Base-by-base conservation (phyloP, 2,329 filamentous ascomycete genomes). In the Penicillium sp. region DNA sequence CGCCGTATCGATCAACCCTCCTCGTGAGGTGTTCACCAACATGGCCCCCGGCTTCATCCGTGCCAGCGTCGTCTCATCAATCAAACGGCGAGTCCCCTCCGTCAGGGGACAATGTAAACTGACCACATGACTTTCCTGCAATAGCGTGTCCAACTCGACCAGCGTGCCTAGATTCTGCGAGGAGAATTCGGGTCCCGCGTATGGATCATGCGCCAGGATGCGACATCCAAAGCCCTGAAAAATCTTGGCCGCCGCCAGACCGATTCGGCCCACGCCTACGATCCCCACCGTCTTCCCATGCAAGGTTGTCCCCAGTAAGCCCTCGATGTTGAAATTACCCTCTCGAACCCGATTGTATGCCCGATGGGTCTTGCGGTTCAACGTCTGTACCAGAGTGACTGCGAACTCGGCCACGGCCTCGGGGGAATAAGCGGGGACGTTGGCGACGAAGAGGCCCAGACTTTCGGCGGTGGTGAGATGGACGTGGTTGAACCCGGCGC, bases 331-430 rank as follows among this genome's bases (percentile, higher is more conserved):
- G 62, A 86, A 86, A 64, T 86, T 86, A 43, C 79, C 82, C 64
- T 86, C 82, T 38, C 82, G 79, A 18, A 84, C 82, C 26, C 83
- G 79, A 63, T 82, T 84, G 66, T 83, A 85, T 3, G 83, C 81
- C 24, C 81, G 78, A 63, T 86, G 83, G 11, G 80, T 85, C 61
- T 82, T 80, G 38, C 83, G 80, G 63, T 85, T 84, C 38, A 86
- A 72, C 1, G 82, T 84, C 69, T 84, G 81, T 45, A 85, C 72
- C 50, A 86, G 72, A 1, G 82, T 80, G n/a, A 86, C 76, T 36
- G 81, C 77, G 59, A 85, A 86, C 71, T 86, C 83, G 54, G 83
- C 83, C 2, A 86, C 83, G 2, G 83, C 80, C 64, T 86, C 80
- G 49, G 83, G 83, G 6, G 81, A 83, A 68, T 86, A 86, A 3